Base-by-base conservation (phyloP, 148 eudicot genomes). In the Chenopodium suecicum region DNA sequence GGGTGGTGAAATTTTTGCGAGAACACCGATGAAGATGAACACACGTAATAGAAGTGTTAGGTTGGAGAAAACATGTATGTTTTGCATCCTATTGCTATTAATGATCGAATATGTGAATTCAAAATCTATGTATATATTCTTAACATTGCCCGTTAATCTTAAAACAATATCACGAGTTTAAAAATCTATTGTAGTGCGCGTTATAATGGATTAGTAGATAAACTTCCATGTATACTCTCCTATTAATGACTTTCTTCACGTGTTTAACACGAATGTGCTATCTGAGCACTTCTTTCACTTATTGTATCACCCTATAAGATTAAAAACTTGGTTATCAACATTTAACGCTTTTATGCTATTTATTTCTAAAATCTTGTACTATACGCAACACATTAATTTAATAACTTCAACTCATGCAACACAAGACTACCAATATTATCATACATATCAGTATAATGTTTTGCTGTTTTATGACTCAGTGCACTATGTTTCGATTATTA, bases 1-100 rank as follows among this genome's bases (percentile, higher is more conserved):
- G 78, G 32, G 37, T 44, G 22, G 20, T 12, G 23, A 84, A 80
- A 73, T 75, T 4, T 66, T 9, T 7, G 13, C 67, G 74, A 2
- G 2, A 86, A 86, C 67, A 54, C 25, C 46, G 25, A 32, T n/a
- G 81, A 92, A 89, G 90, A 82, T 88, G 92, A 91, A 91, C 94
- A 88, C 81, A 34, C 81, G 7, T 25, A 14, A 20, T 32, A 63
- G 10, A 47, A 0, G 20, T 23, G 34, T 29, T 7, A 11, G 20
- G 8, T 6, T 16, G 7, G 0, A 48, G 4, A 37, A 12, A 12
- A 46, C 10, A 10, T 77, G 34, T 31, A n/a, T 50, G 31, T 1
- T 20, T 81, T 73, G 44, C 22, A 37, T 63, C 52, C 1, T 32
- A 4, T 46, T 0, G 1, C 12, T 10, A 1, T 13, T 23, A 32